phyloP scores from a whole-genome alignment of 257 asterid genomes.

The Misopates orontium region DNA sequence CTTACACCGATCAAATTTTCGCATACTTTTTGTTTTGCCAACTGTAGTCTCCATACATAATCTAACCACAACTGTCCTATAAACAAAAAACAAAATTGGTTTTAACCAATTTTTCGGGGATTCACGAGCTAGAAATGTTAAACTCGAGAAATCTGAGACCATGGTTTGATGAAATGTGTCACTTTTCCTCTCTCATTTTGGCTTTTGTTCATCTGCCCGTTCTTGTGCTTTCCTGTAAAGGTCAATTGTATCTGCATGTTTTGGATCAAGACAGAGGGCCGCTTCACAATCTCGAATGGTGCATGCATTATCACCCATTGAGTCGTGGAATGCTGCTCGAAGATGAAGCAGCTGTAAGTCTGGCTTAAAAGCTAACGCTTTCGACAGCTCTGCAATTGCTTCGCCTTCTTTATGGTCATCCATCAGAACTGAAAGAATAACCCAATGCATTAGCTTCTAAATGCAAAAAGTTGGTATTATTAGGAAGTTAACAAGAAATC shows the following conservation, averaged over 20 bases:
- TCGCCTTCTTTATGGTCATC: constrained; percentile 88
- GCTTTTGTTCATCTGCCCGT: constrained; percentile 43
- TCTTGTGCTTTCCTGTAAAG: constrained; percentile 58
- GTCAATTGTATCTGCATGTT: constrained; percentile 65
- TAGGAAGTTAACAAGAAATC: not conserved
- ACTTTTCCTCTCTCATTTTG: constrained; percentile 39
- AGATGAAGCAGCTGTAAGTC: constrained; percentile 88
- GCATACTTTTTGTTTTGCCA: constrained; percentile 13
- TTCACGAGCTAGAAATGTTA: not conserved
- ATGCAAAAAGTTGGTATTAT: not conserved
- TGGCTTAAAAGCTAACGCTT: constrained; percentile 77
- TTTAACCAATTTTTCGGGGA: no score
- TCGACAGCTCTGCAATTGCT: constrained; percentile 80
- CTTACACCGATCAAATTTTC: constrained; percentile 3
- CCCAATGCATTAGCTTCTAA: not conserved
- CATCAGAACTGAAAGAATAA: constrained; percentile 62
- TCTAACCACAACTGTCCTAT: constrained; percentile 6
- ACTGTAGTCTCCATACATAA: not conserved
- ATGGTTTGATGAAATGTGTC: not conserved
- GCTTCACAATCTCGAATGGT: constrained; percentile 87
- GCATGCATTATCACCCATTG: constrained; percentile 58
- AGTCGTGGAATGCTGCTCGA: constrained; percentile 90
- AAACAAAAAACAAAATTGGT: constrained; percentile 3
- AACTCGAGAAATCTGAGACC: not conserved
- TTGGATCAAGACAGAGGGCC: constrained; percentile 83